A percentile compares a stretch with the other conserved stretches of the same genome.
Evolutionary conservation across 2,329 filamentous ascomycete genomes (phyloP).

Genomic region (Fusarium luffae): DNA sequence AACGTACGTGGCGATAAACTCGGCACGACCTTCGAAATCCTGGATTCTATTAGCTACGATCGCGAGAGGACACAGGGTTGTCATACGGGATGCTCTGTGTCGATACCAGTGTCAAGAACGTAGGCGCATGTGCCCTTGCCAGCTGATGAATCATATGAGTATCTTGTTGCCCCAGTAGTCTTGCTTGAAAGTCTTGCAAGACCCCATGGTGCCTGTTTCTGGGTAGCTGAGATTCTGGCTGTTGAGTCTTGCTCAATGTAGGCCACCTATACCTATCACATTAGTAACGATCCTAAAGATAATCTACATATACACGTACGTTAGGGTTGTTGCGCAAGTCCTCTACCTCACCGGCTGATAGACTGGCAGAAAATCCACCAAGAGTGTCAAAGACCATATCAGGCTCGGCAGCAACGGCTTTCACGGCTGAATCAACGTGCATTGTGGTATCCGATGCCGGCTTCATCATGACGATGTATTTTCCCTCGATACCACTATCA

Average conservation of each 20-base stretch:
- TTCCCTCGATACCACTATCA: background rate
- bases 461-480: constrained; percentile 21
- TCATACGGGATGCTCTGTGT: background rate
- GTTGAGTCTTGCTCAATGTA: constrained; percentile 16
- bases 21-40: constrained; percentile 17
- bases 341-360: background rate
- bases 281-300: background rate
- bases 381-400: constrained; percentile 7
- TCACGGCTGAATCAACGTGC: background rate
- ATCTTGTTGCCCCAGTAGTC: background rate
- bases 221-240: constrained; percentile 1
- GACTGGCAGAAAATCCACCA: constrained; percentile 1
- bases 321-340: constrained; percentile 6
- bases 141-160: background rate
- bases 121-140: constrained; percentile 10
- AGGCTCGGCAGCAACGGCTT: background rate
- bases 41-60: accelerated
- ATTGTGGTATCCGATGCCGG: background rate
- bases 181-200: constrained; percentile 10
- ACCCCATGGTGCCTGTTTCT: constrained; percentile 5
- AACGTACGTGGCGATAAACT: constrained; percentile 6
- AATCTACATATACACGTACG: background rate
- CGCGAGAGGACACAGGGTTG: accelerated
- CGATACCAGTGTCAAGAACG: constrained; percentile 15
- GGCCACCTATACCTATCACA: background rate